These are phyloP conservation scores for Rhodofomes roseus DNA, from an alignment of 1,284 basidiomycete species.

Conservation along the genomic window DNA sequence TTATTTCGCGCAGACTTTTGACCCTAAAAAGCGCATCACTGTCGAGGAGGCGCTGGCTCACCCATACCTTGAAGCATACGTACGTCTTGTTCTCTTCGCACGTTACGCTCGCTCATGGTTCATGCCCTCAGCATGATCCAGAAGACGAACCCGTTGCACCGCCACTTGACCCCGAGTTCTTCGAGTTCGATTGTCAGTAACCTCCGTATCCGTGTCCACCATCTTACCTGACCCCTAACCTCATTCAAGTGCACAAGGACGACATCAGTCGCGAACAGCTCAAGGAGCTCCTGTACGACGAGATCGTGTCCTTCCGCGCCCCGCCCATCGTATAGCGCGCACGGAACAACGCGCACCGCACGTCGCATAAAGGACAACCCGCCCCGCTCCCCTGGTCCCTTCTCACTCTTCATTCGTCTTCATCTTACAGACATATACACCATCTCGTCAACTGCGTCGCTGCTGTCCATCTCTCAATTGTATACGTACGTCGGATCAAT, in stretches of 20 bases:
- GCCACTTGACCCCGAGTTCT: constrained; percentile 87
- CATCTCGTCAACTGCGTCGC: not conserved
- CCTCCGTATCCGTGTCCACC: not conserved
- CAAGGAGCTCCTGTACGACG: constrained; percentile 65
- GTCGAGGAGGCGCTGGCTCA: constrained; percentile 90
- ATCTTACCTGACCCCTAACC: constrained; percentile 1
- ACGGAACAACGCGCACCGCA: not conserved
- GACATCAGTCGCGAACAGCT: constrained; percentile 85
- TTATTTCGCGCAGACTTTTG: constrained; percentile 61
- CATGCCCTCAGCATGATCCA: constrained; percentile 68
- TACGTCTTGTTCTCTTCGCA: constrained; percentile 31
- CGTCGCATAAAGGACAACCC: too few relatives aligned
- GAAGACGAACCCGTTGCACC: constrained; percentile 92
- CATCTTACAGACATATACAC: not conserved
- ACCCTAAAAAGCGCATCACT: constrained; percentile 90
- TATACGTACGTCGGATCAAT: constrained; percentile 7
- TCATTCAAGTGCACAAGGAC: constrained; percentile 77
- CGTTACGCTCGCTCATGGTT: constrained; percentile 2
- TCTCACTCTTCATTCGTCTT: not conserved
- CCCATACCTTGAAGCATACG: constrained; percentile 89
- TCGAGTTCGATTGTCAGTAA: constrained; percentile 78
- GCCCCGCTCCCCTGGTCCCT: too few relatives aligned
- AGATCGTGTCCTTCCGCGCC: constrained; percentile 78
- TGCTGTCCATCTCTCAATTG: constrained; percentile 5
- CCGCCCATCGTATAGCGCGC: constrained; percentile 46